A percentile compares a stretch with the other conserved stretches of the same genome.
Evolutionary conservation across 2,329 filamentous ascomycete species (phyloP).

Genomic region (Ascochyta rabiei): DNA sequence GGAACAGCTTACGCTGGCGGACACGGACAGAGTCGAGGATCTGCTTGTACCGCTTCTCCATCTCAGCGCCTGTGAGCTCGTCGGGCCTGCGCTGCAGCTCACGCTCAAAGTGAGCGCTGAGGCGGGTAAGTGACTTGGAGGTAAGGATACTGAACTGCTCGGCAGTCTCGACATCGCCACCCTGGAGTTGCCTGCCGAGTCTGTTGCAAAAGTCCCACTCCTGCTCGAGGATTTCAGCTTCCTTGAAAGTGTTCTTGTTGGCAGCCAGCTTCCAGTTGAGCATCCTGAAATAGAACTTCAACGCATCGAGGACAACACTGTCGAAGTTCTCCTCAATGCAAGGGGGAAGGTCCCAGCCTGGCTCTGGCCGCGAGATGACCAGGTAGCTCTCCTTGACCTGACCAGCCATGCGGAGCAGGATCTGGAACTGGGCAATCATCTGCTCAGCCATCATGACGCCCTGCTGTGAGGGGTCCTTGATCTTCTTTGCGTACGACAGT

Average conservation of each 20-base stretch:
- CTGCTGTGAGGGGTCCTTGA: constrained; percentile 92
- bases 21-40: constrained; percentile 95
- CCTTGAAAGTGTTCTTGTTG: constrained; percentile 99
- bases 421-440: constrained; percentile 96
- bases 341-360: constrained; percentile 92
- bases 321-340: constrained; percentile 98
- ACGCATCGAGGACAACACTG: constrained; percentile 83
- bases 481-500: constrained; percentile 88
- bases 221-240: constrained; percentile 94
- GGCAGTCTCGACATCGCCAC: constrained; percentile 93
- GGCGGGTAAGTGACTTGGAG: constrained; percentile 85
- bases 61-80: constrained; percentile 77
- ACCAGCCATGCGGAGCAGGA: constrained; percentile 88
- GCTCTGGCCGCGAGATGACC: constrained; percentile 80
- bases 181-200: constrained; percentile 87
- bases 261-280: constrained; percentile 96
- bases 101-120: constrained; percentile 89
- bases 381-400: constrained; percentile 90
- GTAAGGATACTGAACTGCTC: constrained; percentile 96
- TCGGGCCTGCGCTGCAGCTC: constrained; percentile 85
- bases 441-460: constrained; percentile 95
- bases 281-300: constrained; percentile 99
- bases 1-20: constrained; percentile 92
- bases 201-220: constrained; percentile 98
- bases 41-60: constrained; percentile 97